Evolutionary conservation across 331 rosid species (phyloP).

Genomic region (Malus hybrid): DNA sequence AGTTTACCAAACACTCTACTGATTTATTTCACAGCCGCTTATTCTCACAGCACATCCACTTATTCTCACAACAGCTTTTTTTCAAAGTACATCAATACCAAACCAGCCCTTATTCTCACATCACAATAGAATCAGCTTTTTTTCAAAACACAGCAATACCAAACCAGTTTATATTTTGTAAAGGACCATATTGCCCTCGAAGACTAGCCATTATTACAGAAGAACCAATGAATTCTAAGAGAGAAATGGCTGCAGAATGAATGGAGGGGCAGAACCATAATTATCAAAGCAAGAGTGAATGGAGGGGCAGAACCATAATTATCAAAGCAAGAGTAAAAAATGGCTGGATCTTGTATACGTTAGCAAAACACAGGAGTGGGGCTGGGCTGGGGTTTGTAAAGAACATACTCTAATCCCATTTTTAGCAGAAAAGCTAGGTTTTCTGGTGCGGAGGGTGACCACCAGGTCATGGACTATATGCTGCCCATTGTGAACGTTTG

Average conservation of each 20-base stretch:
- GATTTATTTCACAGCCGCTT: too few relatives aligned
- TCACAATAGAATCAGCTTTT: too few relatives aligned
- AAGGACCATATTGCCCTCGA: constrained; percentile 21
- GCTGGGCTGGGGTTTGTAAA: neutral
- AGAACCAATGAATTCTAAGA: neutral
- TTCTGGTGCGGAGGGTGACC: constrained; percentile 22
- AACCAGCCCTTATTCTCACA: too few relatives aligned
- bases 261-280: neutral
- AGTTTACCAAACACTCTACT: too few relatives aligned
- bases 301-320: neutral
- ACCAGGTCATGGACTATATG: neutral
- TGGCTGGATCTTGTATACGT: constrained; percentile 17
- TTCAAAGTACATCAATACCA: too few relatives aligned
- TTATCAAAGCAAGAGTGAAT: neutral
- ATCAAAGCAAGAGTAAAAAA: neutral
- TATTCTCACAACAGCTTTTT: too few relatives aligned
- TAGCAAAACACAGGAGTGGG: neutral
- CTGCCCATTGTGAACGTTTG: constrained; percentile 9
- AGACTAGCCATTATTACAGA: neutral
- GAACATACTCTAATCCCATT: constrained; percentile 23
- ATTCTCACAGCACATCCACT: too few relatives aligned
- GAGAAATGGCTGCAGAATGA: constrained; percentile 1
- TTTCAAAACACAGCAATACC: too few relatives aligned
- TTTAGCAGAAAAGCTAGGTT: constrained; percentile 29
- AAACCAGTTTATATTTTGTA: neutral